Base-by-base conservation (phyloP, 2,329 filamentous ascomycete genomes). In the Cryphonectria parasitica region DNA sequence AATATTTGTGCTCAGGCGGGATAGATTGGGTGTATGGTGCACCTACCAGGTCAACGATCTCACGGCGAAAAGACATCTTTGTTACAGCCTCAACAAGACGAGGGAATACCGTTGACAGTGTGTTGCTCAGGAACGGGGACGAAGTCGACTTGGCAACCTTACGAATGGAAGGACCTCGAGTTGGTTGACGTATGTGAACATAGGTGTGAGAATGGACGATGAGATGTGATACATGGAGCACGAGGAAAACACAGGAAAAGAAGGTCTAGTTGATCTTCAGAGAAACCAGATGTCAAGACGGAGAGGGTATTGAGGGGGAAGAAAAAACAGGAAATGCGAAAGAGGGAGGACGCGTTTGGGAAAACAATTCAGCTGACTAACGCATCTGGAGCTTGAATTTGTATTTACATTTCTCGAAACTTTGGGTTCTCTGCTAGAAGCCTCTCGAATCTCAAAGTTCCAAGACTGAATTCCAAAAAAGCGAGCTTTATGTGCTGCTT, bases 81-180 rank as follows among this genome's bases (percentile, higher is more conserved):
- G 3, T 13, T 0, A 10, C 1, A 15, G 5, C 7, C 28, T 8
- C 1, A 17, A 2, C 13, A 5, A 8, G 4, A 7, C 6, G 28
- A 31, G 15, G 5, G 25, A 19, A 8, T 58, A 4, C 3, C 6
- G 4, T 17, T 19, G 25, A 31, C 1, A 25, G 15, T 31, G 25
- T 17, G 7, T 15, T 56, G n/a, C 25, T 3, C 1, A 6, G 13
- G 54, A 19, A 31, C 6, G 13, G 15, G 4, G 6, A 31, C 28
- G 13, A 58, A 31, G 28, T 13, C 25, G 28, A 2, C n/a, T n/a
- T n/a, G n/a, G n/a, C 54, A 58, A 15, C 15, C 54, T 58, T 31
- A 25, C 31, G 15, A 31, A 19, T 8, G 28, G 17, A 7, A n/a
- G 54, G 10, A 7, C 22, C 17, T 49, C 19, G 28, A 19, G 28